Evolutionary conservation across 78 protist genomes (phyloP).

Genomic region (Dictyostelium firmibasis): DNA sequence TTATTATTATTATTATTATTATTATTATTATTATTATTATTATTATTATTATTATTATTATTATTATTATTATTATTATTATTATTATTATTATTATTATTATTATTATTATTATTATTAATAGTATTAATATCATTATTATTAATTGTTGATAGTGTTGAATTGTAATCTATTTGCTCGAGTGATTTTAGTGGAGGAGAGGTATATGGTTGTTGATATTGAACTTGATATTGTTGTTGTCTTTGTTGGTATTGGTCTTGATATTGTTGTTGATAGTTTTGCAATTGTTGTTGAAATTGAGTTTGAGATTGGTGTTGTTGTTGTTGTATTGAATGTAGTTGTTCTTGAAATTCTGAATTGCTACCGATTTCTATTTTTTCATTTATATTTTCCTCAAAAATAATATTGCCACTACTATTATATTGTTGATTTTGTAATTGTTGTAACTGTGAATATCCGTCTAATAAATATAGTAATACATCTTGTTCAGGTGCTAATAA

Average conservation of each 20-base stretch:
- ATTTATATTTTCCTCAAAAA: neutral
- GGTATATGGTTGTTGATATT: neutral
- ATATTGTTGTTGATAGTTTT: neutral
- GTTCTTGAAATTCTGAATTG: too few species aligned
- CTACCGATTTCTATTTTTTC: too few species aligned
- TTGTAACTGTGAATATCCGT: neutral
- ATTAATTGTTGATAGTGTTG: neutral
- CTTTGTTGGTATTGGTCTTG: neutral
- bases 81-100: too few species aligned
- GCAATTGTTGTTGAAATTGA: neutral
- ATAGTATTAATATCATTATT: too few species aligned
- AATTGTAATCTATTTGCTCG: too few species aligned
- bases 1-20: too few species aligned
- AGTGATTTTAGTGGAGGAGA: neutral
- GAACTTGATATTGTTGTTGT: neutral
- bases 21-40: too few species aligned
- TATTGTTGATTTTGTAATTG: neutral
- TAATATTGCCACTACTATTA: neutral
- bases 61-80: too few species aligned
- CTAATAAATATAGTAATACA: neutral
- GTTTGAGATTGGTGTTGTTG: neutral
- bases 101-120: too few species aligned
- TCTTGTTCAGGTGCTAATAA: neutral
- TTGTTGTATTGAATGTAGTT: neutral
- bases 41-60: too few species aligned